phyloP scores from a whole-genome alignment of 73 alveolate species.

The Paramecium caudatum region DNA sequence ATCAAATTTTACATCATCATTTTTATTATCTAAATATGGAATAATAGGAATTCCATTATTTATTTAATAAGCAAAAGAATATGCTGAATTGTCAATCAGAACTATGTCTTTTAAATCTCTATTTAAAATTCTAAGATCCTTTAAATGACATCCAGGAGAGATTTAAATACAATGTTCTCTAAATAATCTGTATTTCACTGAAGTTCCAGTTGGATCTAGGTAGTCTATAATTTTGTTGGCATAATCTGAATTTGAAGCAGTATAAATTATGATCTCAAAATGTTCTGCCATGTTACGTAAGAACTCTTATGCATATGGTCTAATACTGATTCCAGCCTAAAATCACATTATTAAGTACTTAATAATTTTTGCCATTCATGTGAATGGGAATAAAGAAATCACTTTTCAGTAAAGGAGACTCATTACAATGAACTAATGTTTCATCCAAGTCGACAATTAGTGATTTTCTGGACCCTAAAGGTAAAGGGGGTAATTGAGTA shows the following conservation, averaged over 20 bases:
- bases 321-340: conserved; percentile 74
- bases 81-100: conserved; percentile 90
- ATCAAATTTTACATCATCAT: conserved; percentile 73
- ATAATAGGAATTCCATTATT: conserved; percentile 94
- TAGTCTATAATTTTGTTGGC: conserved; percentile 79
- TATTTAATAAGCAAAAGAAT: conserved; percentile 87
- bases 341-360: conserved; percentile 16
- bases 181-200: conserved; percentile 79
- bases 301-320: conserved; percentile 72
- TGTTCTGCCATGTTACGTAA: conserved; percentile 66
- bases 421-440: conserved; percentile 73
- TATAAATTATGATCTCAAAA: conserved; percentile 82
- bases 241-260: conserved; percentile 81
- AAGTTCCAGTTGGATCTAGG: conserved; percentile 80
- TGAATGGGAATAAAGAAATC: conserved; percentile 64
- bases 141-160: conserved; percentile 78
- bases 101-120: conserved; percentile 83
- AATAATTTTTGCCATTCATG: background rate
- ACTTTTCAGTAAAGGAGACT: conserved; percentile 31
- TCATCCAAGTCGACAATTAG: conserved; percentile 69
- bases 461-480: background rate
- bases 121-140: conserved; percentile 79
- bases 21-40: conserved; percentile 90
- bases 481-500: background rate
- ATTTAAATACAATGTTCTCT: conserved; percentile 81